Conservation (phyloP, 768 basidiomycete species). For the Tubosaeta sp. region DNA sequence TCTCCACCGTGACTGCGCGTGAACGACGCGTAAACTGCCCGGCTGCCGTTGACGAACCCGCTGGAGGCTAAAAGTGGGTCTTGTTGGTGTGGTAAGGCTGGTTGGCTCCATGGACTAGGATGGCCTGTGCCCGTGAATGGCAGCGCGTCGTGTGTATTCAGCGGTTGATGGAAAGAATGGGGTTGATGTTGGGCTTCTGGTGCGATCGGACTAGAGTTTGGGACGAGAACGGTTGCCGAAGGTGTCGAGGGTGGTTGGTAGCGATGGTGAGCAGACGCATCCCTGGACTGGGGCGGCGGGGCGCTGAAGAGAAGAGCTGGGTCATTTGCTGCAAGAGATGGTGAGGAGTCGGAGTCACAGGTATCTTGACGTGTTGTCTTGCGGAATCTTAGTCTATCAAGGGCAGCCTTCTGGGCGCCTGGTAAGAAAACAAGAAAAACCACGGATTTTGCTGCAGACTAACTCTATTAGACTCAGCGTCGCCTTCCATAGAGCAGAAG, state of each 20-base stretch:
- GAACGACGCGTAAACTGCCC: conserved; percentile 48
- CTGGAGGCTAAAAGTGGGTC: conserved; percentile 62
- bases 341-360: conserved; percentile 33
- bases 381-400: conserved; percentile 46
- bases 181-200: conserved; percentile 38
- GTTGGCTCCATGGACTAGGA: conserved; percentile 35
- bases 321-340: conserved; percentile 60
- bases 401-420: conserved; percentile 40
- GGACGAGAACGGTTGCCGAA: conserved; percentile 60
- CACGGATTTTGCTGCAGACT: conserved; percentile 32
- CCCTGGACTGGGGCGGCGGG: conserved; percentile 68
- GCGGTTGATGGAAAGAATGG: conserved; percentile 38
- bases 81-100: conserved; percentile 28
- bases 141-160: conserved; percentile 40
- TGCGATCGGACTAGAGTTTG: conserved; percentile 64
- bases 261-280: conserved; percentile 64
- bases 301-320: conserved; percentile 36
- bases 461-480: conserved; percentile 48
- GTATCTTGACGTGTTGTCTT: conserved; percentile 35
- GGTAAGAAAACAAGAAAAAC: conserved; percentile 28
- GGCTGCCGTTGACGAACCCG: conserved; percentile 46
- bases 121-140: conserved; percentile 37
- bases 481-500: conserved; percentile 38
- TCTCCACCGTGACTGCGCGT: conserved; percentile 40
- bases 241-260: conserved; percentile 49